Evolutionary conservation across 257 asterid species (phyloP).

Genomic region (Plectranthus barbatus): DNA sequence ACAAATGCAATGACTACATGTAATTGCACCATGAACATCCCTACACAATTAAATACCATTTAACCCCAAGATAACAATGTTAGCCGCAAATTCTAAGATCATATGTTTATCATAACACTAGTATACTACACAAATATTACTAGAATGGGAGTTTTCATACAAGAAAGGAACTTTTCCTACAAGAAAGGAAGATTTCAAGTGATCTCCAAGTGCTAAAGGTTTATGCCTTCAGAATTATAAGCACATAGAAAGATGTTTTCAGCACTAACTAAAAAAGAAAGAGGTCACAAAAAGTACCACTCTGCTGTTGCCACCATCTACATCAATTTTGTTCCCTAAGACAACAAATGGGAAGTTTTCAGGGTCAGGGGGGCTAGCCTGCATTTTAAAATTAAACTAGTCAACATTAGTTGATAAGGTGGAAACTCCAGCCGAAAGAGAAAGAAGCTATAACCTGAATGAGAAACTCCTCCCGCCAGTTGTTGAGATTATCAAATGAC

Average conservation of each 20-base stretch:
- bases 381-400: constrained; percentile 10
- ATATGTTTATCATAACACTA: background rate
- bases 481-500: constrained; percentile 46
- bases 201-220: background rate
- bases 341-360: constrained; percentile 55
- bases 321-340: constrained; percentile 51
- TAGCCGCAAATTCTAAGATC: background rate
- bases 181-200: too few relatives aligned
- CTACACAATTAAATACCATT: background rate
- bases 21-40: background rate
- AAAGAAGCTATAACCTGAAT: constrained; percentile 33
- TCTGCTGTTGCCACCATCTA: constrained; percentile 62
- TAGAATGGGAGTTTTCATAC: background rate
- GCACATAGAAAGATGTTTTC: background rate
- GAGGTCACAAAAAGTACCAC: constrained; percentile 28
- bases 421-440: background rate
- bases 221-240: background rate
- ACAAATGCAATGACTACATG: background rate
- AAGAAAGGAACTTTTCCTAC: too few relatives aligned
- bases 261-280: background rate
- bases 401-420: background rate
- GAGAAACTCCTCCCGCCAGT: constrained; percentile 64
- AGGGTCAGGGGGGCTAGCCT: constrained; percentile 64
- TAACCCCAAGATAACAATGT: background rate
- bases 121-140: background rate